A percentile compares a stretch with the other conserved stretches of the same genome.
Conservation (phyloP, 169 alveolate species). For the Eimeria falciformis region DNA sequence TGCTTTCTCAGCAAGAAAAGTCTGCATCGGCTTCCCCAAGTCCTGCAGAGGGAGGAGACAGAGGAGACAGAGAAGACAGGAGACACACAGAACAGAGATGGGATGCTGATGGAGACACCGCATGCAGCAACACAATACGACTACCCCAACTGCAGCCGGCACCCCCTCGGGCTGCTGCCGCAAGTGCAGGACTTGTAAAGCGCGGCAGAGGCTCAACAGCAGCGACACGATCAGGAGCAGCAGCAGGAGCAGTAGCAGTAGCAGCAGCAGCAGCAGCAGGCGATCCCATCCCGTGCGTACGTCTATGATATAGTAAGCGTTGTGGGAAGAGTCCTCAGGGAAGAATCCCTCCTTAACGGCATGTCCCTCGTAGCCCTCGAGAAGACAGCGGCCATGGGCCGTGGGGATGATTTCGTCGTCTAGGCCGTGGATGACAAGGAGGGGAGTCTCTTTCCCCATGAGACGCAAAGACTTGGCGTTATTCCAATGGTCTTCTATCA, state of each 20-base stretch:
- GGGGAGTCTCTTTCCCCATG: slow-evolving; percentile 80
- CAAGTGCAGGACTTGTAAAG: background rate
- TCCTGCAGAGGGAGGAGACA: slow-evolving; percentile 16
- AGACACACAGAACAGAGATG: background rate
- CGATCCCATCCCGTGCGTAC: background rate
- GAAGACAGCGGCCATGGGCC: slow-evolving; percentile 86
- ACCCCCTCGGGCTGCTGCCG: background rate
- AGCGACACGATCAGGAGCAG: background rate
- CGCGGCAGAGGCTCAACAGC: background rate
- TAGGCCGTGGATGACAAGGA: slow-evolving; percentile 87
- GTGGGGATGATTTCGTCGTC: slow-evolving; percentile 88
- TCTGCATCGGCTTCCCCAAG: slow-evolving; percentile 63
- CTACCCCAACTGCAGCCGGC: background rate
- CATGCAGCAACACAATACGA: background rate
- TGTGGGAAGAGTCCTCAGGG: slow-evolving; percentile 66
- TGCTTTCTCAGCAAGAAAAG: background rate
- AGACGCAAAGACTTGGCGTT: slow-evolving; percentile 78
- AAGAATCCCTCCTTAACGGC: slow-evolving; percentile 30
- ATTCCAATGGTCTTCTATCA: slow-evolving; percentile 84
- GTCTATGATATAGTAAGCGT: slow-evolving; percentile 53
- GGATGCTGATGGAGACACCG: background rate
- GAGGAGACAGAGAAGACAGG: too few species aligned
- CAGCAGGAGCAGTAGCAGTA: background rate
- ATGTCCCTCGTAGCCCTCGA: slow-evolving; percentile 63
- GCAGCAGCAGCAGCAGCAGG: slow-evolving; percentile 10